phyloP scores from a whole-genome alignment of 441 rosid species.

The Geranium incanum region DNA sequence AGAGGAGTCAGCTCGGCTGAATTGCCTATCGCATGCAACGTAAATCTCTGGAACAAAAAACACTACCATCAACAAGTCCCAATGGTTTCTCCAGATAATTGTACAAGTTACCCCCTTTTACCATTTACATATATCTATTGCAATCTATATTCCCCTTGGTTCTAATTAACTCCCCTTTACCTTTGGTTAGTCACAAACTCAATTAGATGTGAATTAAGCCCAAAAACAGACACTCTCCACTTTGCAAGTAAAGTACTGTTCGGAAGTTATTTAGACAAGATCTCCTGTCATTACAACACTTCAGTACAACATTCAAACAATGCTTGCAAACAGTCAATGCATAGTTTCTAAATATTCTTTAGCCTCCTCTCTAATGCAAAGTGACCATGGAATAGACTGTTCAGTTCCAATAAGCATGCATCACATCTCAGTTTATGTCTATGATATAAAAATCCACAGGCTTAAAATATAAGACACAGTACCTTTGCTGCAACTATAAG shows the following conservation, averaged over 20 bases:
- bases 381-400: neutral
- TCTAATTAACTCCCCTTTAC: no score
- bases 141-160: neutral
- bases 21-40: neutral
- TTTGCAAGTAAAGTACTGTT: no score
- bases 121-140: neutral
- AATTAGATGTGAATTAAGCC: no score
- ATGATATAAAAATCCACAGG: neutral
- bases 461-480: neutral
- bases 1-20: neutral
- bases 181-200: no score
- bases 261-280: no score
- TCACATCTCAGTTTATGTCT: neutral
- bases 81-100: no score
- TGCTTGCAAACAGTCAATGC: neutral
- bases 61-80: no score
- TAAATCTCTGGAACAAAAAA: neutral
- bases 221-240: no score
- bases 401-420: neutral
- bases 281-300: no score
- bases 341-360: neutral
- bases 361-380: neutral
- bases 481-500: conserved; percentile 98
- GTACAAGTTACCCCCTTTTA: neutral
- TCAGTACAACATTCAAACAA: neutral